phyloP scores from a whole-genome alignment of 257 asterid genomes.

The Pogostemon cablin region DNA sequence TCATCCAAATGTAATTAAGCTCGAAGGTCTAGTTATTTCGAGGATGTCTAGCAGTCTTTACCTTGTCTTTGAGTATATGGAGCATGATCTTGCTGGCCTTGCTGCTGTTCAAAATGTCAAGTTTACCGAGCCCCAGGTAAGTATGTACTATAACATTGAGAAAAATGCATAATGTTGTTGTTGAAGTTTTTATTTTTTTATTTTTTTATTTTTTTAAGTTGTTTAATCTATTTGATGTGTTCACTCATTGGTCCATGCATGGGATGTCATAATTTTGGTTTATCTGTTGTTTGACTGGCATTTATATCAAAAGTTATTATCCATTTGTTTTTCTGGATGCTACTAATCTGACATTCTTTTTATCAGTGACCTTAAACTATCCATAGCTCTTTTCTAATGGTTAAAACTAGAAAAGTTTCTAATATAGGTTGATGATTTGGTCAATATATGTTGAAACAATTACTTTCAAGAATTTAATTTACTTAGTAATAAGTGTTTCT shows the following conservation, averaged over 20 bases:
- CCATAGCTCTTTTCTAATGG: constrained; percentile 17
- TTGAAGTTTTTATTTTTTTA: no score
- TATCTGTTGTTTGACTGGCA: neutral
- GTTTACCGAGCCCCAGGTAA: constrained; percentile 83
- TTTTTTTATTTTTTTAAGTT: neutral
- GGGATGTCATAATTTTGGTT: constrained; percentile 1
- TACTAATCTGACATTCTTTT: constrained; percentile 22
- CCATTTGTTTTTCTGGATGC: constrained; percentile 14
- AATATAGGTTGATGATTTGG: neutral
- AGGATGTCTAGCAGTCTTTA: constrained; percentile 87
- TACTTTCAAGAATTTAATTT: neutral
- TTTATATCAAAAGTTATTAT: constrained; percentile 1
- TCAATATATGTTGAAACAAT: neutral
- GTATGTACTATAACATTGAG: neutral
- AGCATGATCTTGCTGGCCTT: constrained; percentile 95
- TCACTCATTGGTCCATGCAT: neutral
- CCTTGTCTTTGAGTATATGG: constrained; percentile 93
- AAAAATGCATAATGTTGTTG: neutral
- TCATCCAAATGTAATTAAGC: constrained; percentile 93
- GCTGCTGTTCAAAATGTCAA: constrained; percentile 64
- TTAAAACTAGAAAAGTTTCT: neutral
- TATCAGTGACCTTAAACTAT: constrained; percentile 21
- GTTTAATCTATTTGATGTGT: constrained; percentile 29
- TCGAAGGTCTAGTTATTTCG: constrained; percentile 86
- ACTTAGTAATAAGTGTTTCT: no score